Conservation (phyloP, 2,329 filamentous ascomycete species). For the Diaporthe helianthi region DNA sequence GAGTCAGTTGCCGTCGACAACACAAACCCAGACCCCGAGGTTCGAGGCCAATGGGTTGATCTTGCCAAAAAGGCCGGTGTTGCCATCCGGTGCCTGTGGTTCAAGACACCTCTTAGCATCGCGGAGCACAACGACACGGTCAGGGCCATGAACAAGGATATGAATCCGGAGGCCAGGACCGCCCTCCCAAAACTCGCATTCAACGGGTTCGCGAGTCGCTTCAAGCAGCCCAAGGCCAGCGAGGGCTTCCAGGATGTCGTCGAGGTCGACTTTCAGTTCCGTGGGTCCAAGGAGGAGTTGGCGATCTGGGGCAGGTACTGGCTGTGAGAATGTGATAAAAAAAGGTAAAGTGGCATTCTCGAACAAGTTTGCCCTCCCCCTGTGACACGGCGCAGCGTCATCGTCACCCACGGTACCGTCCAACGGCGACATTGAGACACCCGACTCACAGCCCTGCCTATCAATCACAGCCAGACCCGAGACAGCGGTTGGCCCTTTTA, state of each 20-base stretch:
- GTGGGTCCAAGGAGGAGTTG: slow-evolving; percentile 72
- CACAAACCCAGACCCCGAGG: slow-evolving; percentile 87
- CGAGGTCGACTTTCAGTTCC: slow-evolving; percentile 77
- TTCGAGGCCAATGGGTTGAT: slow-evolving; percentile 78
- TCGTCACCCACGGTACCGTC: not conserved
- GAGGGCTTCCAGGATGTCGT: slow-evolving; percentile 88
- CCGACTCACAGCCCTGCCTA: not conserved
- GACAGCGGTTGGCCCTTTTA: not conserved
- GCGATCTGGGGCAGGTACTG: slow-evolving; percentile 80
- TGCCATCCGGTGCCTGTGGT: slow-evolving; percentile 85
- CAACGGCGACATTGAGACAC: not conserved
- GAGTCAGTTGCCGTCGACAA: slow-evolving; percentile 85
- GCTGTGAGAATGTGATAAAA: slow-evolving; percentile 54
- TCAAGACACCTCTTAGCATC: slow-evolving; percentile 74
- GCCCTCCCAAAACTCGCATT: slow-evolving; percentile 83
- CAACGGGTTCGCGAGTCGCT: slow-evolving; percentile 74
- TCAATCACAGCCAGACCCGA: not conserved
- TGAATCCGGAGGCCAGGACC: slow-evolving; percentile 83
- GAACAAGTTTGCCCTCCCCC: not conserved
- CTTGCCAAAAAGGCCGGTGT: slow-evolving; percentile 74
- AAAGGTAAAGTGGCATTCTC: not conserved
- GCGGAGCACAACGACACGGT: slow-evolving; percentile 89
- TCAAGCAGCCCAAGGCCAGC: slow-evolving; percentile 71
- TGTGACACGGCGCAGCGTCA: not conserved
- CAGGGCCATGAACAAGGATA: slow-evolving; percentile 70